phyloP scores from a whole-genome alignment of 345 rosid species.

The Gossypium longicalyx region DNA sequence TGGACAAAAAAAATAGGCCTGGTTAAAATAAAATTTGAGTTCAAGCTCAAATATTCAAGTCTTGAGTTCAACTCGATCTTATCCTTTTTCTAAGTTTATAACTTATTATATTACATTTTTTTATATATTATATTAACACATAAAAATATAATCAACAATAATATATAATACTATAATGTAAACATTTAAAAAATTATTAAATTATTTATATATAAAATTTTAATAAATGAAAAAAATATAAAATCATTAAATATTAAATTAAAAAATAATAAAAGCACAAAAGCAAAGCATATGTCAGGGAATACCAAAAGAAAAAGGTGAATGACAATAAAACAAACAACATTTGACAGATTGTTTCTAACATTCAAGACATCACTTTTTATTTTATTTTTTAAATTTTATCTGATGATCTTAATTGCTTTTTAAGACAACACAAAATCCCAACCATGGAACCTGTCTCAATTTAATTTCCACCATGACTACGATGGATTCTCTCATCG shows the following conservation, averaged over 20 bases:
- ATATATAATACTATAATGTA: too few relatives aligned
- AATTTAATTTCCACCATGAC: neutral
- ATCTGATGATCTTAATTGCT: neutral
- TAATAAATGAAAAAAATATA: too few relatives aligned
- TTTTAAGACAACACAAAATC: neutral
- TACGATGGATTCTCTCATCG: neutral
- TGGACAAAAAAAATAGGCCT: too few relatives aligned
- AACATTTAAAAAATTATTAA: too few relatives aligned
- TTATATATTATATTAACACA: too few relatives aligned
- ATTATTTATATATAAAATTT: neutral
- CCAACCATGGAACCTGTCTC: neutral
- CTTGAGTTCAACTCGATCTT: too few relatives aligned
- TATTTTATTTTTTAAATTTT: neutral
- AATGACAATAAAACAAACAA: neutral
- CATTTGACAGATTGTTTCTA: neutral
- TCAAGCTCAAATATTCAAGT: too few relatives aligned
- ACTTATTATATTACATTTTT: too few relatives aligned
- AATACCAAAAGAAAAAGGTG: neutral
- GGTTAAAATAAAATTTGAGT: too few relatives aligned
- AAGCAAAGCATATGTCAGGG: neutral
- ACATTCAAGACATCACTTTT: neutral
- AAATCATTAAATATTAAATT: neutral
- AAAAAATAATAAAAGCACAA: neutral
- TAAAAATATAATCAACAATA: too few relatives aligned
- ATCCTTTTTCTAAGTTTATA: too few relatives aligned